Conservation (phyloP, 2,329 filamentous ascomycete species). For the Neonectria hederae region DNA sequence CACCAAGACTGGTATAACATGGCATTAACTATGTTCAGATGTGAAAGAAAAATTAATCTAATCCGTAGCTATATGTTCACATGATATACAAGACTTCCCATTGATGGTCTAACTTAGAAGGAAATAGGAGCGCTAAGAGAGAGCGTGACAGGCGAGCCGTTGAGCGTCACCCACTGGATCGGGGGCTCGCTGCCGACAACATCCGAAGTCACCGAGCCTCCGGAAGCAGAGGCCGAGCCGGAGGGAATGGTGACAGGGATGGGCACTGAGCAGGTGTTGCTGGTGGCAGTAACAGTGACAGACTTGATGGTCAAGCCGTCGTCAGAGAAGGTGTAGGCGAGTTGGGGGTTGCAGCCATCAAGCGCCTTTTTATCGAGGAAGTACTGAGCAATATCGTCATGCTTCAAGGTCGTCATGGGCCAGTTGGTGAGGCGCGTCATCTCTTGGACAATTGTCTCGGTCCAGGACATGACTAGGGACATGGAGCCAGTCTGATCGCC, state of each 20-base stretch:
- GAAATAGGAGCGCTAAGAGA: slow-evolving; percentile 10
- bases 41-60: background rate
- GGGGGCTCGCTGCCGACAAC: slow-evolving; percentile 28
- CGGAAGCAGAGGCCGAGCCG: slow-evolving; percentile 9
- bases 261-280: slow-evolving; percentile 23
- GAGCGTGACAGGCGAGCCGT: slow-evolving; percentile 24
- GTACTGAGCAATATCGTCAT: slow-evolving; percentile 29
- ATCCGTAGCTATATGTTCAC: background rate
- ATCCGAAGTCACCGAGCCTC: slow-evolving; percentile 15
- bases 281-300: slow-evolving; percentile 20
- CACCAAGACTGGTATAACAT: background rate
- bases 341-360: slow-evolving; percentile 24
- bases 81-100: background rate
- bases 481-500: slow-evolving; percentile 27
- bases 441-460: slow-evolving; percentile 31
- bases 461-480: slow-evolving; percentile 31
- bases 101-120: background rate
- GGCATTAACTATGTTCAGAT: background rate
- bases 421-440: slow-evolving; percentile 30
- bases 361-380: slow-evolving; percentile 28
- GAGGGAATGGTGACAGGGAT: slow-evolving; percentile 27
- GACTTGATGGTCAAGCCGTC: slow-evolving; percentile 18
- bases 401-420: slow-evolving; percentile 28
- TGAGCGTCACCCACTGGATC: slow-evolving; percentile 29
- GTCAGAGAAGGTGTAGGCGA: slow-evolving; percentile 23